Evolutionary conservation across 2,329 filamentous ascomycete genomes (phyloP), one percentile per base, ranked within the genome.

Genomic region (Lasiodiplodia citricola): DNA sequence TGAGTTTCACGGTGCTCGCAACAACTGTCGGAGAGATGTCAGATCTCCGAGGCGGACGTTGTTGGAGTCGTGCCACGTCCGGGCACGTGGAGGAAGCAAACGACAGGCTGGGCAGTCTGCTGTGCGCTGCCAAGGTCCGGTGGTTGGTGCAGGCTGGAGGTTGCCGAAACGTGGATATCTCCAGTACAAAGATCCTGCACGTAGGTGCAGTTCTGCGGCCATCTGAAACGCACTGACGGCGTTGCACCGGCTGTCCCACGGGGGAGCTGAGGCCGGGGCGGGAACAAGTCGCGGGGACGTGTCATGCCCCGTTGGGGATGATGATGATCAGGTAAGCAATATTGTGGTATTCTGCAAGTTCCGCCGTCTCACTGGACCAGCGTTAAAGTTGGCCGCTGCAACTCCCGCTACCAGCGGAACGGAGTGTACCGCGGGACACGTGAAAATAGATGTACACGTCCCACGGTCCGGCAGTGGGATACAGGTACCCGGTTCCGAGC

Each of bases 171-270:
- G 44, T 67, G 55, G 55, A 18, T 6, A 10, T n/a, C 28, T 38
- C n/a, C 21, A 56, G 65, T 38, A n/a, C 65, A 60, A 67, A 67
- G 55, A 67, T 67, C 14, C 28, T 67, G 65, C 65, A 67, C 28
- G 65, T 52, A 67, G 44, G 28, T 58, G 64, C 28, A 58, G 52
- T 55, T 50, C 41, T 50, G 56, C 55, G 47, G 60, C 37, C 47
- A 52, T 64, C 47, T 50, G 47, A 52, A 54, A 44, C 31, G 58
- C 41, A 63, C 41, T 37, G 41, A 23, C 23, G 35, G 50, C 28
- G 21, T 18, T 54, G 60, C 60, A 23, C 28, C 14, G 14, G 25
- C 0, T 21, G 16, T 21, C 44, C 16, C 41, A 50, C 44, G 11
- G 41, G 41, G 25, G 28, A 64, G 60, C 60, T 64, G 60, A 52